Evolutionary conservation across 75 land plant species (phyloP), one percentile per base, ranked within the genome.

Genomic region (Larix kaempferi): DNA sequence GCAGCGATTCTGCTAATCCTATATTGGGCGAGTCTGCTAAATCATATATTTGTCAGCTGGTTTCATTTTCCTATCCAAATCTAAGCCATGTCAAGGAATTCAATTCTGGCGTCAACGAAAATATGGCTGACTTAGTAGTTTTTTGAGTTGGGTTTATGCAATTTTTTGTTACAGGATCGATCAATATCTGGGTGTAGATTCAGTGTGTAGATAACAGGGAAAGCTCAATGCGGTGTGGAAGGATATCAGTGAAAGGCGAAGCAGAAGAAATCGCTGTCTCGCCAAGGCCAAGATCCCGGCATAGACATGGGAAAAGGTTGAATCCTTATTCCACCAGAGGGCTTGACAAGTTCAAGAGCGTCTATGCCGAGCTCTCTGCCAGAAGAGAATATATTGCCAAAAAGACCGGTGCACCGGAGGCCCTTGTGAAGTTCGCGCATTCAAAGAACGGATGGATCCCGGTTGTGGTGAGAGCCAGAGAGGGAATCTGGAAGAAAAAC

Each of bases 301-400:
- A 21, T 14, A 37, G 72, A 44, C 16, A 8, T 22, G 12, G 54
- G 54, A 69, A 3, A n/a, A 21, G 39, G 17, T 10, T 3, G 19
- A 77, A 77, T 67, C 78, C 78, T 21, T 77, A 52, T 49, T 60
- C 78, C 1, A 11, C 55, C 22, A n/a, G 74, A 3, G 78, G 78
- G 3, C 52, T 77, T 27, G 78, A 77, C 13, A 77, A 39, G 39
- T 77, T 77, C 13, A 72, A 54, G 17, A n/a, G 7, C 14, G 41
- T 77, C 52, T 17, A 25, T 63, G 49, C 35, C 1, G 78, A 77
- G 44, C 74, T 77, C 10, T 41, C 41, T 27, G 57, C 78, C 0
- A 54, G 25, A 23, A 65, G 73, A 25, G 78, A 77, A 27, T 26
- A 65, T 22, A 19, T 77, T n/a, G 73, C 73, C 3, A 67, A 29